Percentiles rank a stretch among this genome's conserved stretches.
Evolutionary conservation across 75 land plant species (phyloP).

Genomic region (Isoetes taiwanensis): DNA sequence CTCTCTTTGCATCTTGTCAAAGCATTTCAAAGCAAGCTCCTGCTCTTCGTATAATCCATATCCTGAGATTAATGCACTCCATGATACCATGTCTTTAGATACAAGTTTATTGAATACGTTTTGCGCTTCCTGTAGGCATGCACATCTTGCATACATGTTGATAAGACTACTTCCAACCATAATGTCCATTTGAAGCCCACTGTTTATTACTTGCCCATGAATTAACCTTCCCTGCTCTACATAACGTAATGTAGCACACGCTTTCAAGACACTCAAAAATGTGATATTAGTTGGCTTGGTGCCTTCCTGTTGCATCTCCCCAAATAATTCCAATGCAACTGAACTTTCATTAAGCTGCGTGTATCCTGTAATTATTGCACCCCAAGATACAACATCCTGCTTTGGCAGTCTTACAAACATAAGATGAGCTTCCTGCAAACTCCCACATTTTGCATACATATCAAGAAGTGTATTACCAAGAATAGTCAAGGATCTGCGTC

Average conservation of each 20-base stretch:
- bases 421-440: constrained; percentile 15
- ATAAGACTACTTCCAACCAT: constrained; percentile 18
- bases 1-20: constrained; percentile 31
- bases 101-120: constrained; percentile 10
- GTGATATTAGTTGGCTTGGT: neutral
- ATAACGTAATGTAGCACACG: neutral
- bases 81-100: constrained; percentile 31
- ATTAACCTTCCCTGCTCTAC: neutral
- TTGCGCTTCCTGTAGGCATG: constrained; percentile 20
- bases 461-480: constrained; percentile 22
- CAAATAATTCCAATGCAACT: neutral
- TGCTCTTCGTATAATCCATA: constrained; percentile 11
- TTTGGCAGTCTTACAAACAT: constrained; percentile 14
- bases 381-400: constrained; percentile 44
- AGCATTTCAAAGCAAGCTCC: constrained; percentile 22
- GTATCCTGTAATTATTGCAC: constrained; percentile 45
- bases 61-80: constrained; percentile 52
- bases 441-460: constrained; percentile 27
- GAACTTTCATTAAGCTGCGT: constrained; percentile 11
- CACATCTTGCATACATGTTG: constrained; percentile 27
- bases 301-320: neutral
- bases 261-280: neutral
- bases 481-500: neutral
- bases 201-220: neutral
- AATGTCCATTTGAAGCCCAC: neutral